These are phyloP conservation scores for Colletotrichum spaethianum DNA, from an alignment of 2,329 filamentous ascomycete species.

Conservation along the genomic window DNA sequence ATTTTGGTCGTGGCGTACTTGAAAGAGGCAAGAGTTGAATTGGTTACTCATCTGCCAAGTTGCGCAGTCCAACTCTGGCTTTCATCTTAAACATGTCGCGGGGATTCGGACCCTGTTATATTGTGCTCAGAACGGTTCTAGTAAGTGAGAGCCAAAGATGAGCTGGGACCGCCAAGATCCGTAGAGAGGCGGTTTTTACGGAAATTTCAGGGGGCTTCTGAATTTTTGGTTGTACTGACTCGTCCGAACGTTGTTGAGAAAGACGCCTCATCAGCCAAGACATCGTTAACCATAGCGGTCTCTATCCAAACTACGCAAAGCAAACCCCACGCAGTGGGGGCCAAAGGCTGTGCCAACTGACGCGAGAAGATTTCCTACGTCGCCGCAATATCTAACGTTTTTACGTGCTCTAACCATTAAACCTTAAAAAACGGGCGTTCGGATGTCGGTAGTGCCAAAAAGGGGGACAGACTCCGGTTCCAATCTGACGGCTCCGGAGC, in stretches of 20 bases:
- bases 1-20: not conserved
- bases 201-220: constrained; percentile 26
- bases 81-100: not conserved
- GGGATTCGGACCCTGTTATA: constrained; percentile 29
- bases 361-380: not conserved
- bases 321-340: constrained; percentile 11
- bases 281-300: not conserved
- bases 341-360: constrained; percentile 3
- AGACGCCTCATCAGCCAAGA: constrained; percentile 30
- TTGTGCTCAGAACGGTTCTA: not conserved
- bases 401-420: constrained; percentile 22
- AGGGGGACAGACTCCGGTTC: constrained; percentile 28
- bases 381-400: constrained; percentile 15
- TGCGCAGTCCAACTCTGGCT: constrained; percentile 1
- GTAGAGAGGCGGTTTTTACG: constrained; percentile 9
- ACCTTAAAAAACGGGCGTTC: constrained; percentile 35
- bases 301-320: not conserved
- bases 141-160: not conserved
- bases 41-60: constrained; percentile 21
- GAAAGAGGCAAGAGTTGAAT: not conserved
- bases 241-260: not conserved
- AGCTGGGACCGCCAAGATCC: not conserved
- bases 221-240: constrained; percentile 25
- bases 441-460: constrained; percentile 35
- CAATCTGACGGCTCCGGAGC: constrained; percentile 15